A percentile compares a stretch with the other conserved stretches of the same genome.
Conservation (phyloP, 202 grass and related monocot species). For the Carex arenaria region DNA sequence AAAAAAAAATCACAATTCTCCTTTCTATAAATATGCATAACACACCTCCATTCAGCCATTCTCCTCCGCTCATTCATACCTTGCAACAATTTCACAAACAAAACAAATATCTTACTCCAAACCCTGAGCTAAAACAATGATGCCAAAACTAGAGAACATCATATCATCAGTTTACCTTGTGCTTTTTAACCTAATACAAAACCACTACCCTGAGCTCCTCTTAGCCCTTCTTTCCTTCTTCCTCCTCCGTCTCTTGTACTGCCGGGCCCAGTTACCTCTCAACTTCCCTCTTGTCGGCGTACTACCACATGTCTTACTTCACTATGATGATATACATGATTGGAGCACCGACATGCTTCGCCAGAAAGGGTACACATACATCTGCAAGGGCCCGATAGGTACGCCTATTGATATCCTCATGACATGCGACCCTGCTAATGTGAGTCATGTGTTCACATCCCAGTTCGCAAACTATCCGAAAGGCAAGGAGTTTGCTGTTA, state of each 20-base stretch:
- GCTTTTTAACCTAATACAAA: conserved; percentile 14
- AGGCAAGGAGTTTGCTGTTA: conserved; percentile 45
- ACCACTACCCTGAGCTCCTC: conserved; percentile 45
- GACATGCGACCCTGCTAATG: conserved; percentile 61
- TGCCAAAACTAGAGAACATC: conserved; percentile 27
- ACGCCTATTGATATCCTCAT: conserved; percentile 36
- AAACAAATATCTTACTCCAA: conserved; percentile 1
- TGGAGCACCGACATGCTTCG: conserved; percentile 33
- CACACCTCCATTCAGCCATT: neutral
- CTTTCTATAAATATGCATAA: neutral
- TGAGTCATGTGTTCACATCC: conserved; percentile 50
- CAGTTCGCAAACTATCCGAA: conserved; percentile 81
- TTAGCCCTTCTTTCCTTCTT: conserved; percentile 44
- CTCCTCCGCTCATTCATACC: neutral
- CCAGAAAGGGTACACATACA: conserved; percentile 24
- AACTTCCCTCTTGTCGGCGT: conserved; percentile 59
- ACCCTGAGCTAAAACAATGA: neutral
- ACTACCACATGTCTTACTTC: conserved; percentile 32
- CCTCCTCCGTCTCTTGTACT: conserved; percentile 16
- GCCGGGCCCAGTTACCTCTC: conserved; percentile 27
- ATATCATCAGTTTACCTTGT: conserved; percentile 27
- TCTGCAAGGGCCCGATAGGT: conserved; percentile 33
- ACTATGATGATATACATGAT: conserved; percentile 39
- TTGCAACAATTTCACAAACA: neutral
- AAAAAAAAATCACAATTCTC: neutral